A percentile compares a stretch with the other conserved stretches of the same genome.
These are phyloP conservation scores for Phytopythium litorale DNA, from an alignment of 352 stramenopile species.

Conservation along the genomic window DNA sequence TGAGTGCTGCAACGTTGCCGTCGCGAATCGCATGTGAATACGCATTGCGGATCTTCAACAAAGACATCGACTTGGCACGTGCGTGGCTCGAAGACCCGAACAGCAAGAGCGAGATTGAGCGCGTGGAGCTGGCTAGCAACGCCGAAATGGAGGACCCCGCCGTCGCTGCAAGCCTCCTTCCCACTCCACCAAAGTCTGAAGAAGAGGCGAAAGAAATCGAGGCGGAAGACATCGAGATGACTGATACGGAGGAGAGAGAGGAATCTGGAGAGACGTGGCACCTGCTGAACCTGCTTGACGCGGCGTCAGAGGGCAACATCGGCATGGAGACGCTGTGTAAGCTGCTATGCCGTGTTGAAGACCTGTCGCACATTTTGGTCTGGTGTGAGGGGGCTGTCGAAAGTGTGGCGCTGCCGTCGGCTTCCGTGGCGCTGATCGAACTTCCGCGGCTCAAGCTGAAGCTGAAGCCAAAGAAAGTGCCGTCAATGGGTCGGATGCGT, in stretches of 20 bases:
- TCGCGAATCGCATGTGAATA: slow-evolving; percentile 62
- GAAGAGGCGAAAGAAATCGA: slow-evolving; percentile 53
- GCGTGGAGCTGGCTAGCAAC: slow-evolving; percentile 31
- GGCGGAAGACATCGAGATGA: slow-evolving; percentile 48
- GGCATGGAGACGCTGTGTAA: slow-evolving; percentile 72
- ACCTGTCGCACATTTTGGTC: slow-evolving; percentile 96
- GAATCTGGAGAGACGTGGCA: slow-evolving; percentile 66
- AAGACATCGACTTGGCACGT: slow-evolving; percentile 58
- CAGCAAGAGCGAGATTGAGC: slow-evolving; percentile 62
- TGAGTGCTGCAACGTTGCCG: slow-evolving; percentile 50
- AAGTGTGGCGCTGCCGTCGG: slow-evolving; percentile 1
- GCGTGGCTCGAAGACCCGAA: slow-evolving; percentile 58
- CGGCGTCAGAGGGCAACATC: slow-evolving; percentile 27
- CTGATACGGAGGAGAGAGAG: slow-evolving; percentile 40
- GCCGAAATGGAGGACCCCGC: slow-evolving; percentile 2
- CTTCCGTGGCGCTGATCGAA: slow-evolving; percentile 94
- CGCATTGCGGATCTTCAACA: slow-evolving; percentile 56
- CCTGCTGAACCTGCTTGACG: slow-evolving; percentile 93
- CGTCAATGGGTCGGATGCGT: slow-evolving; percentile 33
- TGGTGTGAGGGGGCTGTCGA: slow-evolving; percentile 74
- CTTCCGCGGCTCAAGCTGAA: slow-evolving; percentile 97
- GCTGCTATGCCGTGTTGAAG: slow-evolving; percentile 93
- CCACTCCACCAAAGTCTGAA: slow-evolving; percentile 9
- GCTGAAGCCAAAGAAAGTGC: slow-evolving; percentile 70
- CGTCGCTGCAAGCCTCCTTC: neutral